phyloP scores from a whole-genome alignment of 225 moss, liverwort and hornwort genomes.

The Polytrichum formosum region DNA sequence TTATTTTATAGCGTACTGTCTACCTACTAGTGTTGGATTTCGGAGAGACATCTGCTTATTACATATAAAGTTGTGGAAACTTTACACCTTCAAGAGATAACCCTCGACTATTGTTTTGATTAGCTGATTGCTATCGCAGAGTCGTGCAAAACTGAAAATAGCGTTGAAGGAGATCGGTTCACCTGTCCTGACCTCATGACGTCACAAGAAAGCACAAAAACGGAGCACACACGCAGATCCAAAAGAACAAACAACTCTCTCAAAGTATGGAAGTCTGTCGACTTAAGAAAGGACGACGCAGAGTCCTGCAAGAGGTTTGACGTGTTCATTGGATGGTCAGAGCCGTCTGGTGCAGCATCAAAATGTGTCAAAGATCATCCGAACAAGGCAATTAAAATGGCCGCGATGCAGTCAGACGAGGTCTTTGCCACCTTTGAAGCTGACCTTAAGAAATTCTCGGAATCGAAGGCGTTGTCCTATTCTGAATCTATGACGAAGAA shows the following conservation, averaged over 20 bases:
- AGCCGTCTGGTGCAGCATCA: background rate
- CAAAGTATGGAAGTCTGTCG: background rate
- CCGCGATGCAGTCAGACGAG: background rate
- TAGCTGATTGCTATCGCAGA: background rate
- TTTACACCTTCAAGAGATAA: too few species aligned
- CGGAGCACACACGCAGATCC: background rate
- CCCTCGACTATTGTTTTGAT: background rate
- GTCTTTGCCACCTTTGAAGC: background rate
- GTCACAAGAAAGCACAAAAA: background rate
- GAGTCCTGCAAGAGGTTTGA: constrained; percentile 1
- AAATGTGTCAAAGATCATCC: background rate
- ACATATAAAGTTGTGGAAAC: background rate
- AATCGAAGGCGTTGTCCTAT: background rate
- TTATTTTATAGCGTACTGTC: background rate
- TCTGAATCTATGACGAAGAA: background rate
- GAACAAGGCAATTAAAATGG: background rate
- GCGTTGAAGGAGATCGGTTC: background rate
- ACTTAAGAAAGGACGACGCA: background rate
- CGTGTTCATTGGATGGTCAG: background rate
- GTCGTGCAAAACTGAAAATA: background rate
- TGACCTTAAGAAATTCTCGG: background rate
- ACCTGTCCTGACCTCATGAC: background rate
- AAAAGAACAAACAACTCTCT: background rate
- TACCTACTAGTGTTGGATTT: background rate
- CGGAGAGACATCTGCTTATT: background rate